These are phyloP conservation scores for Xenosphaeropsis pyriputrescens DNA, from an alignment of 2,329 filamentous ascomycete species.

Conservation along the genomic window DNA sequence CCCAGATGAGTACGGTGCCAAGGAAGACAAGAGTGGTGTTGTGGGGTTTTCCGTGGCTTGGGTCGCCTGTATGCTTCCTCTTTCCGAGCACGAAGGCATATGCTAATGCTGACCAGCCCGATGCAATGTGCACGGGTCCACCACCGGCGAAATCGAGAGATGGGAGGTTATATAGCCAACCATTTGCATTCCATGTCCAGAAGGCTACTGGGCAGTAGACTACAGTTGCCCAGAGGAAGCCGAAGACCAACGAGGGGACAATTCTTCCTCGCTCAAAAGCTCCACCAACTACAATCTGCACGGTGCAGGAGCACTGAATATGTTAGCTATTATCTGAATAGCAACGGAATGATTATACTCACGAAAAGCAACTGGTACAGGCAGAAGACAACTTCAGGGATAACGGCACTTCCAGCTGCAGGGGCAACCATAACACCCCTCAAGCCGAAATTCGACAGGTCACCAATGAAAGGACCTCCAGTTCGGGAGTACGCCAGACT, in stretches of 20 bases:
- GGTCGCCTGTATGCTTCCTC: conserved; percentile 30
- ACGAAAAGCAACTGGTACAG: conserved; percentile 51
- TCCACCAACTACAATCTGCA: conserved; percentile 50
- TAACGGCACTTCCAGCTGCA: conserved; percentile 35
- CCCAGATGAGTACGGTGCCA: conserved; percentile 51
- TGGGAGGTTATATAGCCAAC: conserved; percentile 48
- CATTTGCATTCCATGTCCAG: conserved; percentile 54
- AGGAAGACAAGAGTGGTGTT: conserved; percentile 49
- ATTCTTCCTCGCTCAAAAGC: conserved; percentile 45
- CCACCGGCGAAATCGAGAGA: conserved; percentile 44
- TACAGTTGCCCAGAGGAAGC: conserved; percentile 47
- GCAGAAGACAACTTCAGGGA: conserved; percentile 53
- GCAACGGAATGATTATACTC: conserved; percentile 12
- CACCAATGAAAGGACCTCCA: conserved; percentile 46
- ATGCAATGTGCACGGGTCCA: conserved; percentile 49
- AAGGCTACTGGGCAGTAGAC: conserved; percentile 50
- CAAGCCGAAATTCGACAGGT: conserved; percentile 45
- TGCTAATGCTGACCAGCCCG: conserved; percentile 46
- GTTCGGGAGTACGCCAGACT: conserved; percentile 44
- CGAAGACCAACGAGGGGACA: conserved; percentile 47
- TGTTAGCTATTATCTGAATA: too few species aligned
- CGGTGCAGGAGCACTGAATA: conserved; percentile 28
- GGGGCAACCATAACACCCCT: conserved; percentile 45
- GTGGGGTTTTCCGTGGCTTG: conserved; percentile 38
- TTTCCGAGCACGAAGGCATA: conserved; percentile 50